These are phyloP conservation scores for Candida succiphila DNA, from an alignment of 805 yeast species.

Conservation along the genomic window DNA sequence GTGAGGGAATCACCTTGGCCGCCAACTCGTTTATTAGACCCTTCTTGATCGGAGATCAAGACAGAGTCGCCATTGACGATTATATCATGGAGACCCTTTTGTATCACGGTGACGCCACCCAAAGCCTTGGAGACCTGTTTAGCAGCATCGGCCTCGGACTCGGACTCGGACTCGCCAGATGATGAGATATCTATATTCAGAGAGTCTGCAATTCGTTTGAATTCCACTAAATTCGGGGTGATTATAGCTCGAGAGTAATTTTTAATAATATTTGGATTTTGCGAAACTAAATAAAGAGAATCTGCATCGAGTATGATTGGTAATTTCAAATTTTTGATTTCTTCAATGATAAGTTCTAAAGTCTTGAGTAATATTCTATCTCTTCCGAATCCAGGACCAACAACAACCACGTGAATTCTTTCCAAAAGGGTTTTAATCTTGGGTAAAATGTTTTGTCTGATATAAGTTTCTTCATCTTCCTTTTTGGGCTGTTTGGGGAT, in stretches of 20 bases:
- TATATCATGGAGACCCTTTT: constrained; percentile 63
- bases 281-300: constrained; percentile 59
- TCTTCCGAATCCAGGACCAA: constrained; percentile 94
- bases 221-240: constrained; percentile 89
- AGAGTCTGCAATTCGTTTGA: constrained; percentile 52
- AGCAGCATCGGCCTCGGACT: constrained; percentile 19
- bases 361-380: constrained; percentile 58
- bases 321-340: constrained; percentile 41
- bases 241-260: constrained; percentile 55
- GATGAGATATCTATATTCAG: background rate
- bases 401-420: constrained; percentile 70
- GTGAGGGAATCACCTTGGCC: constrained; percentile 95
- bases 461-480: constrained; percentile 8
- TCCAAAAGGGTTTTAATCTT: constrained; percentile 45
- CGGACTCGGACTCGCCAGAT: background rate
- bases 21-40: constrained; percentile 78
- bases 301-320: constrained; percentile 91
- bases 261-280: constrained; percentile 41
- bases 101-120: constrained; percentile 52
- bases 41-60: constrained; percentile 37
- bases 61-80: constrained; percentile 41
- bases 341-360: constrained; percentile 45
- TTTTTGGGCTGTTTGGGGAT: too few relatives aligned
- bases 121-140: constrained; percentile 35
- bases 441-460: constrained; percentile 39